These are phyloP conservation scores for Ceratobasidium sp. DNA, from an alignment of 1,284 basidiomycete genomes.

Conservation along the genomic window DNA sequence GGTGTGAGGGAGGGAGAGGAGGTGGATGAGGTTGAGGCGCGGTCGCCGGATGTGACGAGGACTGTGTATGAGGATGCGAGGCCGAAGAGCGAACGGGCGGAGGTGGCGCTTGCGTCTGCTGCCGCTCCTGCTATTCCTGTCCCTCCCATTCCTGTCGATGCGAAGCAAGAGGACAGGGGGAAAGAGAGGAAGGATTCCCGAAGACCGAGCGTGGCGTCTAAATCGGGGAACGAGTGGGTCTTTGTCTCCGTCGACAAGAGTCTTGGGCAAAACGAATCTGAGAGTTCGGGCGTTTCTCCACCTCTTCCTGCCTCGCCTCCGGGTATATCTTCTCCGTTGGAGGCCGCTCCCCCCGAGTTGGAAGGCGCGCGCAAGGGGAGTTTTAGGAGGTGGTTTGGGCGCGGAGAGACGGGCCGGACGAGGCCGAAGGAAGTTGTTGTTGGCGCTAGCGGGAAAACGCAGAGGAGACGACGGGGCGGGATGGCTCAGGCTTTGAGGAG, in stretches of 20 bases:
- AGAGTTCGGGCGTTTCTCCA: not conserved
- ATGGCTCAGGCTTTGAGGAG: slow-evolving; percentile 24
- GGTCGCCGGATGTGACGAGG: slow-evolving; percentile 11
- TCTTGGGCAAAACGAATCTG: not conserved
- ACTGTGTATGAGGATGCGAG: not conserved
- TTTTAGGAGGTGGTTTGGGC: slow-evolving; percentile 27
- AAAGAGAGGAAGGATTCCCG: not conserved
- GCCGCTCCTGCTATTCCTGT: too few relatives aligned
- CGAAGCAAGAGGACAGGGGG: not conserved
- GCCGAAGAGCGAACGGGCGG: slow-evolving; percentile 33
- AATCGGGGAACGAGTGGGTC: slow-evolving; percentile 32
- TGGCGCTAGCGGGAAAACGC: not conserved
- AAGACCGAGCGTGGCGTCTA: not conserved
- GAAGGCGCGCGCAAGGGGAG: slow-evolving; percentile 5
- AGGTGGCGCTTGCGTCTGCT: slow-evolving; percentile 19
- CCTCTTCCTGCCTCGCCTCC: not conserved
- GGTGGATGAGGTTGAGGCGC: slow-evolving; percentile 15
- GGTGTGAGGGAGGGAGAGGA: slow-evolving; percentile 16
- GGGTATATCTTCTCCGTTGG: not conserved
- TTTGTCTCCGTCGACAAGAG: slow-evolving; percentile 38
- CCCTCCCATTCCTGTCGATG: slow-evolving; percentile 2
- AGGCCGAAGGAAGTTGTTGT: not conserved
- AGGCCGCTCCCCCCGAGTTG: not conserved
- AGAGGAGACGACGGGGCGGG: slow-evolving; percentile 3
- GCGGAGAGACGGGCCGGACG: not conserved